Evolutionary conservation across 2,329 filamentous ascomycete genomes (phyloP), one percentile per base, ranked within the genome.

Genomic region (Anthostomella pinea): DNA sequence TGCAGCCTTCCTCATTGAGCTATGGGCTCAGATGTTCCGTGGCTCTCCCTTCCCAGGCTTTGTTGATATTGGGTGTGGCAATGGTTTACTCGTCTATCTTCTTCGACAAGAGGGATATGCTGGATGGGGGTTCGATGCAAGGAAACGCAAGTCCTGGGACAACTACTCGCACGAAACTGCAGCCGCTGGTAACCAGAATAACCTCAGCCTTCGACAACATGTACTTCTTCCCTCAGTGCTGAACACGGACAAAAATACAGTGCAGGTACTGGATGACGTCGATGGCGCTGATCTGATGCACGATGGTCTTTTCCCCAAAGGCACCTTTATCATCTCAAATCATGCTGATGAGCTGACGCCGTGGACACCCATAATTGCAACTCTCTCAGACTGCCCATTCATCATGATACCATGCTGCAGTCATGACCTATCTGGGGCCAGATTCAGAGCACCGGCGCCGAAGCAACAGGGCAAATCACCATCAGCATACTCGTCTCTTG

Each of bases 361-460:
- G 1, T 98, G 93, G 93, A 97, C 93, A 0, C 93, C 93, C 0
- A 75, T 97, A 13, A 77, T 98, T 25, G 90, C 87, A 1, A 77
- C 79, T 6, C 67, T 88, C 2, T 89, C 84, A 0, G 66, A 77
- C 2, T 85, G 84, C 8, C 85, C 89, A 0, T 98, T 96, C 62
- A 79, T 98, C 44, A 85, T 87, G 51, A 95, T 98, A 28, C 93
- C 93, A 2, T 98, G 93, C 67, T 98, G 93, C 67, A 95, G 87
- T 47, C 89, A 97, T 65, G 77, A 85, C 40, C 78, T 98, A 2
- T 79, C 81, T 1, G 93, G 93, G 1, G 76, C 78, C 16, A 72
- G 66, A 41, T 93, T 84, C 58, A 81, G 93, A 13, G 84, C 86
- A 11, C 72, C 75, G 7, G 65, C 70, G 7, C 75, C 77, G 2